Base-by-base conservation (phyloP, 352 stramenopile species). In the Phytopythium litorale region DNA sequence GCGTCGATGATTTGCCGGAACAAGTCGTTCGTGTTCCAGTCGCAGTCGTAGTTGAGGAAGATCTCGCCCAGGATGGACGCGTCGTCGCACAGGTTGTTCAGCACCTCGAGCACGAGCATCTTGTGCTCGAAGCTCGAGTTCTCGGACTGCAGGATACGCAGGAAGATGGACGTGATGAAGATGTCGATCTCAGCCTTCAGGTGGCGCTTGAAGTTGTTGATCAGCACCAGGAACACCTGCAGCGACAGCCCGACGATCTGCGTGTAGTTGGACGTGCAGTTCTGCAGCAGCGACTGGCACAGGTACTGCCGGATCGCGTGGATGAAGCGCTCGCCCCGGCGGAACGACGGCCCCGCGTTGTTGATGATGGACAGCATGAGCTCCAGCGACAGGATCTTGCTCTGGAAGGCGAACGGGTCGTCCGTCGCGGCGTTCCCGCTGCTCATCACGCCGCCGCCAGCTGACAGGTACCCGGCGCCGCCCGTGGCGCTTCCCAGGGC, bases 11-110 rank as follows among this genome's bases (percentile, higher is more conserved):
- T 99, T 58, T 98, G 89, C 71, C 98, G 97, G 84, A 99, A 99
- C 37, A 99, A 75, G 71, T 99, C 95, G 35, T 97, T 96, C 2
- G 77, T 91, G 77, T 99, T 93, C 73, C 98, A 97, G 72, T 99
- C 97, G 66, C 97, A 99, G 70, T 99, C 98, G 77, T 99, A 99
- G 69, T 99, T 99, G 23, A 99, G 76, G 67, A 99, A 99, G 50
- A 99, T 93, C 69, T 99, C 97, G 1, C 97, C 91, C 4, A 99
- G 76, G 19, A 97, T 91, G 43, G 88, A 71, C 37, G 96, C 85
- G 73, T 99, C 97, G 46, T 96, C 84, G 72, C 96, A 99, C 12
- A 99, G 87, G 12, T 92, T 88, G 51, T 94, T 87, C 23, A 99
- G 85, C n/a, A 97, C 89, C 75, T 99, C 94, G 4, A 99, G 78